Evolutionary conservation across 495 filamentous ascomycete species (phyloP), one percentile per base, ranked within the genome.

Genomic region (Aspergillus homomorphus): DNA sequence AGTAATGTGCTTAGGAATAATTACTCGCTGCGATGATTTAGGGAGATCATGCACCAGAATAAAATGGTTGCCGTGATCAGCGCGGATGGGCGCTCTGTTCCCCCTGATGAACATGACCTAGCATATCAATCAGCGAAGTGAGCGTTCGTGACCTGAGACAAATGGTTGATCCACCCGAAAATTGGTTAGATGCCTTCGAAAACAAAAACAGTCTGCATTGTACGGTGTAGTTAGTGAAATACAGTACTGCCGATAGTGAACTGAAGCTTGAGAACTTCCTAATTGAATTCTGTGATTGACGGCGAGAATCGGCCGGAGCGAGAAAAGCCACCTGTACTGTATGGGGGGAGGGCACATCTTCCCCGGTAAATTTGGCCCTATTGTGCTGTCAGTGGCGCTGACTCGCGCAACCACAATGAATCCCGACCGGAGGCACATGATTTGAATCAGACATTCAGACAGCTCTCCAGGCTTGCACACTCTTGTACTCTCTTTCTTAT

Each of bases 261-360:
- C 26, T 22, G 46, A 50, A 24, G 21, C 46, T 21, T 16, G 24
- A 50, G 46, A 45, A 46, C 16, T 56, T 28, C 53, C 43, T 19
- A 15, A 38, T 56, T 9, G 42, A 26, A 42, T 7, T 22, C 1
- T 38, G 45, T 49, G 54, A 14, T 38, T 38, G 16, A 45, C 21
- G 12, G 51, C 54, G 44, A 49, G 54, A 56, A 49, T 49, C 54
- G 45, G 54, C 44, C 54, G 48, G 48, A 30, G 18, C 48, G 21
- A 26, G 21, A 23, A 26, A 24, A 24, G 46, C 46, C 33, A 38
- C 33, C 10, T 38, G 33, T 38, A 12, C 10, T 2, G 33, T 38
- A 38, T 30, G 10, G 10, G 26, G 26, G 26, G 4, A 30, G 10
- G 26, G n/a, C n/a, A 48, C 16, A 48, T 30, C 10, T 4, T 38